These are phyloP conservation scores for Paulownia fortunei DNA, from an alignment of 257 asterid genomes.

Conservation along the genomic window DNA sequence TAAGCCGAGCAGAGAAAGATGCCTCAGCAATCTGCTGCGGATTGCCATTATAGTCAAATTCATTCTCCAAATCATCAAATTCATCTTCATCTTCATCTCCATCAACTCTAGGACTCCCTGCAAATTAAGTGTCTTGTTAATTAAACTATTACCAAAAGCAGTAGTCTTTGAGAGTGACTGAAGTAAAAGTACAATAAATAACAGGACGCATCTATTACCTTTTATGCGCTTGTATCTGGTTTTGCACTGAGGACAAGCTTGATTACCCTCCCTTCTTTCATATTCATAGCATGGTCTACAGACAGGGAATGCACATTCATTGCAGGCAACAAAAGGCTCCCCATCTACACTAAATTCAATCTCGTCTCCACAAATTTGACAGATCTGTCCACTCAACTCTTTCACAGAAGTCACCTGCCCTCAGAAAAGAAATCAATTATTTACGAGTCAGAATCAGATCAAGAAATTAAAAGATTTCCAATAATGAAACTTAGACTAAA, in stretches of 20 bases:
- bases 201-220: conserved; percentile 48
- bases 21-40: conserved; percentile 60
- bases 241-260: conserved; percentile 95
- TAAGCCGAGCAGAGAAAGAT: conserved; percentile 52
- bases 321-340: conserved; percentile 79
- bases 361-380: conserved; percentile 86
- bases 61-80: conserved; percentile 86
- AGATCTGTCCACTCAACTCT: conserved; percentile 67
- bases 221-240: conserved; percentile 84
- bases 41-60: conserved; percentile 62
- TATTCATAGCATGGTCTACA: conserved; percentile 86
- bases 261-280: conserved; percentile 90
- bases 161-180: neutral
- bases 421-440: neutral
- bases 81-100: conserved; percentile 98
- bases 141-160: neutral
- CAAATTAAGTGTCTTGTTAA: conserved; percentile 21
- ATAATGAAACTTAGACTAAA: neutral
- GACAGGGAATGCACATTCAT: conserved; percentile 83
- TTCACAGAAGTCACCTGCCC: conserved; percentile 68
- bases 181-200: neutral
- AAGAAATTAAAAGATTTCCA: conserved; percentile 6
- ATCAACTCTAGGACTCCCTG: conserved; percentile 87
- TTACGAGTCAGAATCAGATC: conserved; percentile 26
- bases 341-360: conserved; percentile 59